Conservation (phyloP, 1,284 basidiomycete genomes). For the Peniophora sp. region DNA sequence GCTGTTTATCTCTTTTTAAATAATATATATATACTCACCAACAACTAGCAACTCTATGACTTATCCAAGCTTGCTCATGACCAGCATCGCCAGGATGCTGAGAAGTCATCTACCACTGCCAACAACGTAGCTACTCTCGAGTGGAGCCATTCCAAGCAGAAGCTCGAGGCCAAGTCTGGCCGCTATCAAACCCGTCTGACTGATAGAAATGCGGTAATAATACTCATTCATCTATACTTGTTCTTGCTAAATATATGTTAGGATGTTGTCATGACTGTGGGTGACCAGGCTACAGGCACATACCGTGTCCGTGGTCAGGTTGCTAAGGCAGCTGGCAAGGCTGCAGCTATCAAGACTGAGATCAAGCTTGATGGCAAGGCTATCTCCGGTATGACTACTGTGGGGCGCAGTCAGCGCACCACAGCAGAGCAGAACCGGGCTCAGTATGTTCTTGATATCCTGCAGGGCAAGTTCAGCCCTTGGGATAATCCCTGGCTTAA, state of each 20-base stretch:
- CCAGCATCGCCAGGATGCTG: constrained; percentile 35
- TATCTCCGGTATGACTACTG: constrained; percentile 22
- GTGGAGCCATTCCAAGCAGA: constrained; percentile 15
- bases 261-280: constrained; percentile 5
- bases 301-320: constrained; percentile 20
- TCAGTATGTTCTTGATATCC: constrained; percentile 32
- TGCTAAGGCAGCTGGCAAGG: constrained; percentile 16
- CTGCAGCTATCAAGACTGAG: constrained; percentile 12
- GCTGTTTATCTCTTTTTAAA: constrained; percentile 1
- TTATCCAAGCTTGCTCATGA: constrained; percentile 43
- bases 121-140: constrained; percentile 16
- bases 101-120: constrained; percentile 34
- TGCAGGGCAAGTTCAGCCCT: constrained; percentile 38
- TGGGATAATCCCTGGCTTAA: constrained; percentile 48
- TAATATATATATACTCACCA: not conserved
- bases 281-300: constrained; percentile 9
- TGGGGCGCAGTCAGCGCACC: constrained; percentile 46
- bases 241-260: not conserved
- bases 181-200: constrained; percentile 10
- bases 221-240: not conserved
- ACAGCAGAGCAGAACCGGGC: constrained; percentile 40
- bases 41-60: constrained; percentile 20
- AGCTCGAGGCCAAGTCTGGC: constrained; percentile 22
- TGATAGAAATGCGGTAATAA: not conserved
- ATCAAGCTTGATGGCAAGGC: constrained; percentile 17